Conservation (phyloP, 306 rosid species). For the Fragaria iinumae region DNA sequence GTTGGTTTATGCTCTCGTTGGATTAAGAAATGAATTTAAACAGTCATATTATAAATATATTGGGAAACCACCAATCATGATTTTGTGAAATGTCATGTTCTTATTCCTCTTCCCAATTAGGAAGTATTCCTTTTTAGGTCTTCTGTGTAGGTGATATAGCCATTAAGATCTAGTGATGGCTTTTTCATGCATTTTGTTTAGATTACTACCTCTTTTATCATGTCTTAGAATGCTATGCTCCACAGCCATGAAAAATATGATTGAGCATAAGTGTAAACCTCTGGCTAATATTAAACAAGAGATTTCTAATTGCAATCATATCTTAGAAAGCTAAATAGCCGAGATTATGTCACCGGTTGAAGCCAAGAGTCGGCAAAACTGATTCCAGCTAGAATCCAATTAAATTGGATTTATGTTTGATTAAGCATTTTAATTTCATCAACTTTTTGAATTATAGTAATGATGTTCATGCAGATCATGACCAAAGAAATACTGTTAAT, state of each 20-base stretch:
- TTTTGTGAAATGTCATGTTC: conserved; percentile 37
- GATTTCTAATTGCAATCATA: conserved; percentile 40
- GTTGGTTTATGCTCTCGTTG: background rate
- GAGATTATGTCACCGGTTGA: conserved; percentile 50
- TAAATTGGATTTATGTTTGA: conserved; percentile 22
- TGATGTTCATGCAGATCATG: conserved; percentile 4
- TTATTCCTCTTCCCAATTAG: conserved; percentile 48
- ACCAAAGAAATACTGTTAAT: conserved; percentile 3
- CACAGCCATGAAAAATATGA: conserved; percentile 38
- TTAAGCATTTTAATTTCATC: conserved; percentile 16
- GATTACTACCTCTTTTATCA: conserved; percentile 10
- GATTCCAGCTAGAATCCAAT: conserved; percentile 64
- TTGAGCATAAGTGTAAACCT: conserved; percentile 44
- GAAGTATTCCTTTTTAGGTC: conserved; percentile 55
- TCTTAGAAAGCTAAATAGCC: conserved; percentile 52
- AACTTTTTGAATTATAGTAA: conserved; percentile 4
- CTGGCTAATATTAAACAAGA: conserved; percentile 29
- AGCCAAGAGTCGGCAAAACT: conserved; percentile 48
- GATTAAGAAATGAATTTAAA: conserved; percentile 13
- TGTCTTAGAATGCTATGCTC: conserved; percentile 34
- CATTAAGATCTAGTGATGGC: conserved; percentile 40
- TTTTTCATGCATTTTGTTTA: conserved; percentile 18
- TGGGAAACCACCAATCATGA: conserved; percentile 33
- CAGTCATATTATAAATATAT: background rate
- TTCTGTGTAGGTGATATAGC: conserved; percentile 31